Evolutionary conservation across 2,329 filamentous ascomycete species (phyloP).

Genomic region (Trichophyton verrucosum): DNA sequence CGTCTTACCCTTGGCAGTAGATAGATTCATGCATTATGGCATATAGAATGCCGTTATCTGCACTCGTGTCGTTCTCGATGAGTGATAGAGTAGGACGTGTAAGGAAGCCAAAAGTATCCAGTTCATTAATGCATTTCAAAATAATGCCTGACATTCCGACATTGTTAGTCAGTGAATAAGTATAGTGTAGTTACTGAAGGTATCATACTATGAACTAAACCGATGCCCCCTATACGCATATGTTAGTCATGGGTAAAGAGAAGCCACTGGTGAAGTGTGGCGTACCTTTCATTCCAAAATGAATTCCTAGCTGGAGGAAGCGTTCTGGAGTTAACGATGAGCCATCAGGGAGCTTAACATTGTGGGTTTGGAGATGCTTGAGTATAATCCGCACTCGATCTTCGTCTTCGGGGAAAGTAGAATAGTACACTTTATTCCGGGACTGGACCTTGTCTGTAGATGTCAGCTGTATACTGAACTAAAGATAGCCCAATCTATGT

Average conservation of each 20-base stretch:
- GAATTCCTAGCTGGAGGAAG: conserved; percentile 64
- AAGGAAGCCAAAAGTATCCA: conserved; percentile 63
- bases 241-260: not conserved
- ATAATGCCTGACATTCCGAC: conserved; percentile 43
- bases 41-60: conserved; percentile 71
- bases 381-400: conserved; percentile 55
- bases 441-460: conserved; percentile 47
- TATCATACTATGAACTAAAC: conserved; percentile 51
- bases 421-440: conserved; percentile 68
- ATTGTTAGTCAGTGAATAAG: not conserved
- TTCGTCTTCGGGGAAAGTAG: conserved; percentile 73
- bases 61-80: conserved; percentile 55
- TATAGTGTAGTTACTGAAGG: not conserved
- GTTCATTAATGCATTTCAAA: conserved; percentile 56
- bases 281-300: conserved; percentile 61
- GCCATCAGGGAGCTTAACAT: conserved; percentile 57
- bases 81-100: conserved; percentile 57
- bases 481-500: conserved; percentile 11
- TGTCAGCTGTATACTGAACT: not conserved
- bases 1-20: conserved; percentile 57
- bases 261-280: not conserved
- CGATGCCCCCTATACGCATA: conserved; percentile 47
- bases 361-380: conserved; percentile 49
- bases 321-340: conserved; percentile 59
- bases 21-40: conserved; percentile 76